Conservation (phyloP, 2,329 filamentous ascomycete species). For the Penicillium nordicum region DNA sequence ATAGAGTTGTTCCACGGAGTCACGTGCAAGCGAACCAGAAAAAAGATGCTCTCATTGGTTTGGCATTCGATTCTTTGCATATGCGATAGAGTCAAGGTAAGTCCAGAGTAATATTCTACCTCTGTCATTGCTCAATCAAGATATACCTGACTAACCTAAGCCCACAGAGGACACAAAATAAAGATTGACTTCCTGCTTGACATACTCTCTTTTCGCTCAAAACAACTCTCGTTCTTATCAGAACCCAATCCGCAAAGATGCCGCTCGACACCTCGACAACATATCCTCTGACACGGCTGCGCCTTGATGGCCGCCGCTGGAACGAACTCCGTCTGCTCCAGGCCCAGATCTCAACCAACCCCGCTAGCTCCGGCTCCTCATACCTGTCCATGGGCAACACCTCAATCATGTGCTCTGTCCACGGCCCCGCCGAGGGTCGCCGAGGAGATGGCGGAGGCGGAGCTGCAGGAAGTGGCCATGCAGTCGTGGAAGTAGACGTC, state of each 20-base stretch:
- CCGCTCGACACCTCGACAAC: constrained; percentile 91
- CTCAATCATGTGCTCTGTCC: constrained; percentile 89
- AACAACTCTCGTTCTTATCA: not conserved
- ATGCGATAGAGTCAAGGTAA: constrained; percentile 1
- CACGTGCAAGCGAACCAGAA: constrained; percentile 5
- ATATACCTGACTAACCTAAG: not conserved
- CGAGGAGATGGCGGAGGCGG: constrained; percentile 47
- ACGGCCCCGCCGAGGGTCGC: constrained; percentile 73
- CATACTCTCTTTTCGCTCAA: not conserved
- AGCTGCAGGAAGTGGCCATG: constrained; percentile 49
- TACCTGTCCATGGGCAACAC: constrained; percentile 98
- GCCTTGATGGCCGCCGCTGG: constrained; percentile 84
- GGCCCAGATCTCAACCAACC: constrained; percentile 87
- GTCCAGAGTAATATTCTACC: not conserved
- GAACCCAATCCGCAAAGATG: constrained; percentile 53
- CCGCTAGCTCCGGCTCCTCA: constrained; percentile 85
- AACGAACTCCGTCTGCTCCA: constrained; percentile 89
- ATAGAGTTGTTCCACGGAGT: not conserved
- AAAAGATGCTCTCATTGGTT: constrained; percentile 6
- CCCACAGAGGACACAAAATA: not conserved
- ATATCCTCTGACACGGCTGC: constrained; percentile 80
- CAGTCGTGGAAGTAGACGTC: constrained; percentile 75
- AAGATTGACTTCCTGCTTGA: not conserved
- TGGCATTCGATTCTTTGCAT: not conserved
- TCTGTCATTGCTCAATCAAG: not conserved